Base-by-base conservation (phyloP, 371 early-diverging fungal species). In the Mortierella sp. region DNA sequence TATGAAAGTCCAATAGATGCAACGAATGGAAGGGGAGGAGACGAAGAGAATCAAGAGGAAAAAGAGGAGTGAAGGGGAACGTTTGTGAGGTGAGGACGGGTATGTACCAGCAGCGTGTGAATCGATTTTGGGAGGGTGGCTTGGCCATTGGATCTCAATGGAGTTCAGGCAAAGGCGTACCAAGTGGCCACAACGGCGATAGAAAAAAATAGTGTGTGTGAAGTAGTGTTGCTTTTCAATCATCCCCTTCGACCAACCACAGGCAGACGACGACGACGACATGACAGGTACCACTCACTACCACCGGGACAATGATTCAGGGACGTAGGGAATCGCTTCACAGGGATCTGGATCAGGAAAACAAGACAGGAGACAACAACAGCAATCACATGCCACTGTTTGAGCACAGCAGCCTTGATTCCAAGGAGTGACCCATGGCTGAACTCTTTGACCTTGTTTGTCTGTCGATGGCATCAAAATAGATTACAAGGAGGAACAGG, bases 401-500 rank as follows among this genome's bases (percentile, higher is more conserved):
- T 34, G 37, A 31, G 19, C 34, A 10, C 31, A 52, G 11, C 26
- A 24, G 22, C 26, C 48, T 48, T 19, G 48, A 48, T 48, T 48
- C 4, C 48, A 48, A 58, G 7, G n/a, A 1, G 22, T 55, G 14
- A 4, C 34, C 1, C 34, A 58, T 58, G 61, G 22, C 61, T 58
- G 34, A 58, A 58, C 37, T 7, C 19, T 8, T 34, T 2, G 13
- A 10, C 4, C 4, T 29, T 55, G 34, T 58, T 34, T 48, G 16
- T 26, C 55, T 31, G 48, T 16, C 8, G 19, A 58, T 34, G 61
- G 34, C n/a, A 22, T 34, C 34, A 44, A 9, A 47, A 48, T 87
- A 93, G 94, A 93, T 81, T 95, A 94, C 86, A 79, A 85, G 41
- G 94, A 93, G 77, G 96, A 96, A 85, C 94, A 94, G 85, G 87